phyloP scores from a whole-genome alignment of 2,329 filamentous ascomycete species.

The Pseudogymnoascus sp. region DNA sequence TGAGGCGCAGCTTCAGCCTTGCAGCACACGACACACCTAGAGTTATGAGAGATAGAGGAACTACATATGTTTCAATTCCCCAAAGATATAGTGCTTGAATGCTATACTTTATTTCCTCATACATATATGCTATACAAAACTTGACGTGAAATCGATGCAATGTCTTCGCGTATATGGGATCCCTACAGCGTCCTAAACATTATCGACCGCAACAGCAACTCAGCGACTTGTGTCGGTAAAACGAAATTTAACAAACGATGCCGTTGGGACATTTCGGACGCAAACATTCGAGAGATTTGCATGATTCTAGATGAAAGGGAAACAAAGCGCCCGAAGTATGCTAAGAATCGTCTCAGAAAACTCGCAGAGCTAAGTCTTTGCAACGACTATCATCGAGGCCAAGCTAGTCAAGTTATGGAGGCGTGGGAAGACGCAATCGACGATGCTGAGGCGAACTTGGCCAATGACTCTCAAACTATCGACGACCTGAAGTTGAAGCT shows the following conservation, averaged over 20 bases:
- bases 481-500: background rate
- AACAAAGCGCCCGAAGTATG: background rate
- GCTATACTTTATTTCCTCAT: background rate
- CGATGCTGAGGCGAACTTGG: constrained; percentile 2
- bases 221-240: background rate
- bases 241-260: background rate
- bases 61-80: background rate
- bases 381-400: constrained; percentile 5
- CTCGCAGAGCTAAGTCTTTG: constrained; percentile 12
- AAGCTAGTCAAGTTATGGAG: background rate
- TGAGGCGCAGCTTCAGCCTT: background rate
- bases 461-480: background rate
- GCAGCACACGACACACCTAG: background rate
- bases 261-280: background rate
- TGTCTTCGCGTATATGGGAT: background rate
- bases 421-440: constrained; percentile 5
- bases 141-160: background rate
- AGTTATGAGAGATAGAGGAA: background rate
- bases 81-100: background rate
- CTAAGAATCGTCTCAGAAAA: background rate
- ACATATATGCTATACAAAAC: background rate
- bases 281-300: background rate
- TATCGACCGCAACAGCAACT: background rate
- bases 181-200: background rate
- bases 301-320: background rate